phyloP scores from a whole-genome alignment of 257 asterid genomes.

The Paulownia fortunei region DNA sequence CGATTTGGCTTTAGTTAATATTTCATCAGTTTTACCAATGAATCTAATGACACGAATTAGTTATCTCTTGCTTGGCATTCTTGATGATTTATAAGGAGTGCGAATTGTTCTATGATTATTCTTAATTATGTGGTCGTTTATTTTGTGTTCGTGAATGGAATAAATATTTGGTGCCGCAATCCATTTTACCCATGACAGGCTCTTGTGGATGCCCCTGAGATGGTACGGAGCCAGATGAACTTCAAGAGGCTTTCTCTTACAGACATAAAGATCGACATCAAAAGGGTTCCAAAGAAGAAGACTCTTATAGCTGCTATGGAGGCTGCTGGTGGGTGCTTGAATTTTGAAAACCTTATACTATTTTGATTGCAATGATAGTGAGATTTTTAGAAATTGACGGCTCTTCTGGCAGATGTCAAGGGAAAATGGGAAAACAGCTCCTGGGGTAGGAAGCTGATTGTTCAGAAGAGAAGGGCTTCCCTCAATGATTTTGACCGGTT shows the following conservation, averaged over 20 bases:
- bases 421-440: conserved; percentile 50
- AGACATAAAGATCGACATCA: conserved; percentile 47
- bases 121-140: too few relatives aligned
- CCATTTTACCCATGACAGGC: conserved; percentile 26
- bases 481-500: conserved; percentile 46
- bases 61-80: not conserved
- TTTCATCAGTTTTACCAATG: too few relatives aligned
- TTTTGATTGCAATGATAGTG: not conserved
- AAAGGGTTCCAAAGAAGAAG: conserved; percentile 50
- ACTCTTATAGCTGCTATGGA: conserved; percentile 51
- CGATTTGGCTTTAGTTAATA: not conserved
- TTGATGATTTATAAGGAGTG: not conserved
- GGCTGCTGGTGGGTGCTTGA: conserved; percentile 52
- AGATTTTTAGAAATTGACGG: not conserved
- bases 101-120: too few relatives aligned
- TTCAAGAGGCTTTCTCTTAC: conserved; percentile 51
- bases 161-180: not conserved
- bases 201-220: conserved; percentile 53
- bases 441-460: conserved; percentile 47
- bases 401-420: conserved; percentile 45
- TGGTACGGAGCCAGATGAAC: conserved; percentile 49
- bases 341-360: not conserved
- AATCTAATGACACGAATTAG: not conserved
- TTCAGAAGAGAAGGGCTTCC: conserved; percentile 44
- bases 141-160: not conserved